Percentiles rank a stretch among this genome's conserved stretches.
phyloP scores from a whole-genome alignment of 2,329 filamentous ascomycete genomes.

The Dactylellina sp. region DNA sequence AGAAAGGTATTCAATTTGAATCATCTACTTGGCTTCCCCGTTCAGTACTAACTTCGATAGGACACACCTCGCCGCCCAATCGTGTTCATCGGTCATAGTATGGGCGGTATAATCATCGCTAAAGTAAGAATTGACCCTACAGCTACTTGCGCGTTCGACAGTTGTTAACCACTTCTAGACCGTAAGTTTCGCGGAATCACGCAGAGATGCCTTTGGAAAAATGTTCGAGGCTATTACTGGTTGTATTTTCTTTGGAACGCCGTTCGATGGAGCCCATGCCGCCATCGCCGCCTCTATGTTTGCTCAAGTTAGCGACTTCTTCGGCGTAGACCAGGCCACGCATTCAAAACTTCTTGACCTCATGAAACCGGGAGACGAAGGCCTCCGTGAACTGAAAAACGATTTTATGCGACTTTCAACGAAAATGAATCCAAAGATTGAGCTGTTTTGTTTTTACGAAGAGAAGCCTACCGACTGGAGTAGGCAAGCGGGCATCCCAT shows the following conservation, averaged over 20 bases:
- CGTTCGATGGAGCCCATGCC: slow-evolving; percentile 64
- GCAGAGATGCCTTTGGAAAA: slow-evolving; percentile 63
- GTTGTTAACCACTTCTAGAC: slow-evolving; percentile 8
- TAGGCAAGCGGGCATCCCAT: slow-evolving; percentile 63
- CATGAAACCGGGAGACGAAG: slow-evolving; percentile 65
- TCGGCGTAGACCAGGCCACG: slow-evolving; percentile 60
- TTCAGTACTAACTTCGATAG: slow-evolving; percentile 39
- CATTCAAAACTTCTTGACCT: slow-evolving; percentile 64
- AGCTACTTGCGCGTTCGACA: too few relatives aligned
- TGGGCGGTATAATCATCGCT: slow-evolving; percentile 66
- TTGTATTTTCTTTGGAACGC: slow-evolving; percentile 65
- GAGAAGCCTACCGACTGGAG: slow-evolving; percentile 64
- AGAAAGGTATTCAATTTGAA: slow-evolving; percentile 61
- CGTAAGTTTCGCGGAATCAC: slow-evolving; percentile 61
- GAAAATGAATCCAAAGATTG: slow-evolving; percentile 63
- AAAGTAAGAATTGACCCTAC: slow-evolving; percentile 61
- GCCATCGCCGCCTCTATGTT: slow-evolving; percentile 64
- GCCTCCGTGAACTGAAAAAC: slow-evolving; percentile 63
- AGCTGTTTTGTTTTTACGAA: slow-evolving; percentile 65
- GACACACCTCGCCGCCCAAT: slow-evolving; percentile 63
- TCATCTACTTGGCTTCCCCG: too few relatives aligned
- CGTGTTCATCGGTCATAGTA: slow-evolving; percentile 66
- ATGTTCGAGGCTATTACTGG: slow-evolving; percentile 65
- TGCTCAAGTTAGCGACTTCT: slow-evolving; percentile 62
- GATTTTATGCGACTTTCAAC: slow-evolving; percentile 64